Conservation (phyloP, 2,329 filamentous ascomycete genomes). For the Allantophomopsis lycopodina region DNA sequence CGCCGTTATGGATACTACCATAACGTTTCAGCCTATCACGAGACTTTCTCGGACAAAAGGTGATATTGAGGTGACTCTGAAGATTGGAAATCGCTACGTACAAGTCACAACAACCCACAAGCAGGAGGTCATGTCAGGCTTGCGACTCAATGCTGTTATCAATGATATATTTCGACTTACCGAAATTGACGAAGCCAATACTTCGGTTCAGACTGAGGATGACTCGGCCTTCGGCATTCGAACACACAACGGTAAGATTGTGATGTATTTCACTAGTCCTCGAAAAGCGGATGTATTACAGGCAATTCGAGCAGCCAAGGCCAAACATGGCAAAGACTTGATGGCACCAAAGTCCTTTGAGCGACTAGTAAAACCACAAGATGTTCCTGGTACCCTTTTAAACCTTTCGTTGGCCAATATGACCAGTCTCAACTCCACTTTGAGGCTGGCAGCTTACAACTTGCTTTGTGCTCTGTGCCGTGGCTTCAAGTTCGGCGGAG, state of each 20-base stretch:
- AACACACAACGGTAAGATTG: constrained; percentile 55
- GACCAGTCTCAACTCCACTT: constrained; percentile 42
- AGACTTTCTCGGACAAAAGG: constrained; percentile 54
- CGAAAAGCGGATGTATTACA: constrained; percentile 50
- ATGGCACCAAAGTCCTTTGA: constrained; percentile 47
- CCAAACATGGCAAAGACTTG: constrained; percentile 49
- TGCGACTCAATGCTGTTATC: constrained; percentile 46
- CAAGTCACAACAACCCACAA: constrained; percentile 57
- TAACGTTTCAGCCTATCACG: constrained; percentile 51
- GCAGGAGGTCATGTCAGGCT: constrained; percentile 50
- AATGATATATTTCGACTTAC: constrained; percentile 58
- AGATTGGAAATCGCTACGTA: constrained; percentile 55
- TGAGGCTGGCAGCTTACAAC: constrained; percentile 54
- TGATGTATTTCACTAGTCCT: constrained; percentile 59
- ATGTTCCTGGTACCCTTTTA: constrained; percentile 55
- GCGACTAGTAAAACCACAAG: constrained; percentile 52
- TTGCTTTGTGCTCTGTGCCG: constrained; percentile 51
- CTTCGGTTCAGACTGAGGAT: constrained; percentile 49
- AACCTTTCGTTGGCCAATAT: constrained; percentile 56
- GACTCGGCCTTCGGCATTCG: constrained; percentile 54
- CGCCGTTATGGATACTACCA: constrained; percentile 51
- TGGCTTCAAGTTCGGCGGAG: constrained; percentile 52
- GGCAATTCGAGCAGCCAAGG: constrained; percentile 47
- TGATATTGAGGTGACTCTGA: constrained; percentile 56
- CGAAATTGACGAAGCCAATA: constrained; percentile 54